Evolutionary conservation across 2,329 filamentous ascomycete genomes (phyloP), one percentile per base, ranked within the genome.

Genomic region (Diplodia corticola): DNA sequence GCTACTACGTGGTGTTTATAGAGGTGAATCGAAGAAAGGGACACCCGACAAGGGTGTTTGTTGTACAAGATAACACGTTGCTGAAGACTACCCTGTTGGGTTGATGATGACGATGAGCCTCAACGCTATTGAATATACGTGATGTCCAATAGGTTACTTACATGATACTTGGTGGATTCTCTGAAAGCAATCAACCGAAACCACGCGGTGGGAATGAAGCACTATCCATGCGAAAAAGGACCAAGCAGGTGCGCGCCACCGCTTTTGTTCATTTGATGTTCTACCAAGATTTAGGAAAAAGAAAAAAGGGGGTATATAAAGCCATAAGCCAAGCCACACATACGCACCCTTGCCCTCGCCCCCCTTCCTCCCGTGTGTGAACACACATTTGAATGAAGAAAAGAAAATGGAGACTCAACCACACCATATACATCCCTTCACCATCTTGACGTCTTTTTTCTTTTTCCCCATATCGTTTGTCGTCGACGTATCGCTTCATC

Each of bases 271-370:
- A n/a, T 49, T 61, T 35, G 40, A 30, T 12, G 35, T 49, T 61
- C 57, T 61, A 61, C 57, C 57, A 57, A 26, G 7, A n/a, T n/a
- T n/a, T 44, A n/a, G 40, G 30, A 33, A 33, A 44, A 20, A 54
- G n/a, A n/a, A 54, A 51, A 44, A 48, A 46, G 57, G 57, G 57
- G 57, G 57, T 61, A 61, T 61, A 61, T 48, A 59, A 59, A 59
- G 55, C 55, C 55, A n/a, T n/a, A 61, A 59, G 54, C 54, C 54
- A 60, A 61, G 57, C 57, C 57, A 35, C 57, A 61, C 57, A 49
- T 61, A 61, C 57, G n/a, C 57, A 61, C 57, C 44, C 57, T 61
- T 28, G 37, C 57, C 37, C 37, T n/a, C n/a, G n/a, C 26, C 24
- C 28, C 28, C 30, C 30, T 6, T 33, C 55, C 22, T n/a, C n/a